Evolutionary conservation across 352 stramenopile species (phyloP), one percentile per base, ranked within the genome.

Genomic region (Pythium myriotylum): DNA sequence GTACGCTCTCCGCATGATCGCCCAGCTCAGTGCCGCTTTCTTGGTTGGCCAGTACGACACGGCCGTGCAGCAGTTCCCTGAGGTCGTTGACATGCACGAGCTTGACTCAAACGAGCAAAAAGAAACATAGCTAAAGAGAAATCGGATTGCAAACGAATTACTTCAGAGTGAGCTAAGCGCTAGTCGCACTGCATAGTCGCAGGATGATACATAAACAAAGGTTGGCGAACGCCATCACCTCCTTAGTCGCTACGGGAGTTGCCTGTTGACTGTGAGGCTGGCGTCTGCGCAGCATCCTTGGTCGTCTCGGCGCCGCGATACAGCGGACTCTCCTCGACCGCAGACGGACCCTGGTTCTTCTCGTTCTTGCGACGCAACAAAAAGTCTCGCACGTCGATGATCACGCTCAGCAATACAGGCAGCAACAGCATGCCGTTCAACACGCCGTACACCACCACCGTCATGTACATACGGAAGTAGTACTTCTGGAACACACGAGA

Each of bases 401-500:
- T 65, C 12, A 80, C 77, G 27, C 79, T 88, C 20, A 89, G 55
- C 55, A 89, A 24, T 35, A 88, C 73, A 1, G 69, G 84, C 19
- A 94, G 58, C 48, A 94, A 45, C 39, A 88, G 40, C 68, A 91
- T 79, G 20, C 81, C 83, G 54, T 91, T 92, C 33, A 96, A 79
- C 19, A 89, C 82, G 27, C 88, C 89, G 48, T 86, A 88, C 23
- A 90, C 56, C 41, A 97, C 78, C 17, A 90, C 76, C 19, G 63
- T 67, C 73, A 93, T 88, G 73, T 96, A 96, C 88, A 96, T 96
- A 53, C 88, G 80, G 69, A 95, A 96, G 70, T 94, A 96, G 68
- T 96, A 97, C 61, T 95, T 86, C 59, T 89, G 85, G 65, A 96
- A 96, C 52, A 97, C 74, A 23, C 85, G 81, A 64, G 77, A 92